Evolutionary conservation across 108 stramenopile species (phyloP).

Genomic region (Cyclotella atomus): DNA sequence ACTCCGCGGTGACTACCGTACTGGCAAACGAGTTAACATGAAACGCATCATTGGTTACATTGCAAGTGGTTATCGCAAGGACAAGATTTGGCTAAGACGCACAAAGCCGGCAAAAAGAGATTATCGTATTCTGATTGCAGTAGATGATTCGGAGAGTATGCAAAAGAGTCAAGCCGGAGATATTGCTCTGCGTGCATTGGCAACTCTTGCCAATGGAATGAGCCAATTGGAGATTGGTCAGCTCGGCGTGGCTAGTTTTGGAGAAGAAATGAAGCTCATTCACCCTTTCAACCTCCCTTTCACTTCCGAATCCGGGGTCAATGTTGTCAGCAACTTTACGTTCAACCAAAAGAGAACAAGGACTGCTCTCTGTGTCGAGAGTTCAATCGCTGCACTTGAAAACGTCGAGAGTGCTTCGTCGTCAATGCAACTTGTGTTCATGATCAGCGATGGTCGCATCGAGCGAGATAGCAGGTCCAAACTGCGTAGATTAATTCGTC

Average conservation of each 20-base stretch:
- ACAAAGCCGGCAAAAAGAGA: conserved; percentile 98
- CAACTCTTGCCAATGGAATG: conserved; percentile 92
- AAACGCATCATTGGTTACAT: conserved; percentile 98
- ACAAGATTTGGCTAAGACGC: conserved; percentile 99
- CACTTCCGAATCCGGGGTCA: conserved; percentile 86
- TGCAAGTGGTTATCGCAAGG: conserved; percentile 97
- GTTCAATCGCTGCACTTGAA: conserved; percentile 79
- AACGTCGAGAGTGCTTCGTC: conserved; percentile 55
- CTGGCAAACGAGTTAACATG: conserved; percentile 99
- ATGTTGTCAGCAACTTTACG: conserved; percentile 78
- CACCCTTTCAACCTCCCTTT: conserved; percentile 92
- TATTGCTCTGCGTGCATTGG: conserved; percentile 89
- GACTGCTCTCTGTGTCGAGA: conserved; percentile 88
- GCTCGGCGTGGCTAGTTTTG: conserved; percentile 93
- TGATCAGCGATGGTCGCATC: conserved; percentile 96
- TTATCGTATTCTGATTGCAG: conserved; percentile 94
- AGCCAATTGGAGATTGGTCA: conserved; percentile 96
- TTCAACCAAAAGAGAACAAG: conserved; percentile 92
- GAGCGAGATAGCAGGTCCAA: conserved; percentile 89
- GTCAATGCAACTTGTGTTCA: conserved; percentile 91
- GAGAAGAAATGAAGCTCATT: conserved; percentile 87
- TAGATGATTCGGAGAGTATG: conserved; percentile 99
- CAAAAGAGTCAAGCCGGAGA: conserved; percentile 89
- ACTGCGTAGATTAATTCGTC: conserved; percentile 85
- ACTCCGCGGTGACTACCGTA: conserved; percentile 96